These are phyloP conservation scores for Jasminum sambac DNA, from an alignment of 257 asterid species.

Conservation along the genomic window DNA sequence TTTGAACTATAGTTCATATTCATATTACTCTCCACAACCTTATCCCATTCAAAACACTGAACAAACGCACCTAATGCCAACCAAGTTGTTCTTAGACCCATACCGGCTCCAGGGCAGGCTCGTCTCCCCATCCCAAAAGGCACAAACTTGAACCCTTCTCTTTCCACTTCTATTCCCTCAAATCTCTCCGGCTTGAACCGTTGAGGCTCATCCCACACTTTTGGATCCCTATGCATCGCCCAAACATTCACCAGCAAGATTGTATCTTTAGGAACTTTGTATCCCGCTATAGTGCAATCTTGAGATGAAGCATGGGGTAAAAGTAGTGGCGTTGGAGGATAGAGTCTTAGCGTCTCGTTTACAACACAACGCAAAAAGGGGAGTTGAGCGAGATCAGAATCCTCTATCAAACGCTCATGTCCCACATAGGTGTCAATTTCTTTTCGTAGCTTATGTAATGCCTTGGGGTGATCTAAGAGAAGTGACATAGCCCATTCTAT, in stretches of 20 bases:
- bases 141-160: constrained; percentile 20
- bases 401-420: constrained; percentile 11
- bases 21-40: background rate
- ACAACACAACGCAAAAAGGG: constrained; percentile 20
- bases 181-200: constrained; percentile 24
- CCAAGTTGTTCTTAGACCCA: constrained; percentile 4
- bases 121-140: constrained; percentile 29
- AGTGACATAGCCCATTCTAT: constrained; percentile 23
- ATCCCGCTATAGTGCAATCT: constrained; percentile 13
- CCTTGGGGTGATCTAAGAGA: constrained; percentile 16
- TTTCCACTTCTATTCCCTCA: constrained; percentile 7
- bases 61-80: constrained; percentile 17
- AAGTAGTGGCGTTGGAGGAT: constrained; percentile 23
- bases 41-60: constrained; percentile 26
- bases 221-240: constrained; percentile 22
- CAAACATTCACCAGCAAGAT: constrained; percentile 22
- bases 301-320: constrained; percentile 27
- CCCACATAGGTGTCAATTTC: constrained; percentile 15
- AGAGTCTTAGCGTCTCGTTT: constrained; percentile 23
- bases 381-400: constrained; percentile 23
- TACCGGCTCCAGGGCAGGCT: constrained; percentile 24
- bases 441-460: background rate
- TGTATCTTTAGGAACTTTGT: constrained; percentile 15
- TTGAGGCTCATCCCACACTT: constrained; percentile 25
- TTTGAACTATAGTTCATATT: background rate